These are phyloP conservation scores for Penicillium pulvis DNA, from an alignment of 495 filamentous ascomycete species.

Conservation along the genomic window DNA sequence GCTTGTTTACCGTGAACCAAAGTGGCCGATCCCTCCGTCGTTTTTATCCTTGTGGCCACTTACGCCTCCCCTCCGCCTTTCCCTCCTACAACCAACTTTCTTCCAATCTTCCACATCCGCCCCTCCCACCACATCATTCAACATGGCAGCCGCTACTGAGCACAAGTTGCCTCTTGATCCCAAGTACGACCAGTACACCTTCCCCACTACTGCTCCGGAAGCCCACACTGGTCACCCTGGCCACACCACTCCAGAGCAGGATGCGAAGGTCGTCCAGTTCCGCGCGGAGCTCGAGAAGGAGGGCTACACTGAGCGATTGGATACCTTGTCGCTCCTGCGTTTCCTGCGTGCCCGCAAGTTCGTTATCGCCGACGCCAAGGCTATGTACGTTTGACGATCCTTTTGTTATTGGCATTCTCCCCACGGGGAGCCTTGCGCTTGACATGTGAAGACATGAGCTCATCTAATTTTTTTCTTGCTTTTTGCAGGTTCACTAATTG, in stretches of 20 bases:
- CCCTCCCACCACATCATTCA: slow-evolving; percentile 21
- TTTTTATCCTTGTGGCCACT: slow-evolving; percentile 15
- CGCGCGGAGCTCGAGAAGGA: slow-evolving; percentile 79
- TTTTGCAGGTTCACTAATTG: slow-evolving; percentile 78
- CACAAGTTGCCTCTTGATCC: slow-evolving; percentile 64
- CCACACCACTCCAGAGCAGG: slow-evolving; percentile 82
- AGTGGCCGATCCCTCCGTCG: slow-evolving; percentile 11
- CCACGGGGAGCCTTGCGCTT: not conserved
- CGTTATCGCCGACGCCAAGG: slow-evolving; percentile 77
- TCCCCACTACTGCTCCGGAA: slow-evolving; percentile 73
- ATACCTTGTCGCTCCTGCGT: slow-evolving; percentile 87
- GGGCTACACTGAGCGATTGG: slow-evolving; percentile 82
- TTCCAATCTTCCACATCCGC: slow-evolving; percentile 13
- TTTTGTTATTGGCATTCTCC: not conserved
- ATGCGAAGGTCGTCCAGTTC: slow-evolving; percentile 86
- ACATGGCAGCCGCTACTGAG: slow-evolving; percentile 43
- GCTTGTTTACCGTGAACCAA: slow-evolving; percentile 12
- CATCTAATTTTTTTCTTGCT: slow-evolving; percentile 2
- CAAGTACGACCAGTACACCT: slow-evolving; percentile 97
- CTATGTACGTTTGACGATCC: slow-evolving; percentile 64
- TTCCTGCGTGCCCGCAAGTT: slow-evolving; percentile 96
- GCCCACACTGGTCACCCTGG: slow-evolving; percentile 80
- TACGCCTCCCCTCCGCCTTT: slow-evolving; percentile 25
- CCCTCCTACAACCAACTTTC: slow-evolving; percentile 16
- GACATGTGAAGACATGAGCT: slow-evolving; percentile 2